These are phyloP conservation scores for Cercospora zeina DNA, from an alignment of 2,329 filamentous ascomycete genomes.

Conservation along the genomic window DNA sequence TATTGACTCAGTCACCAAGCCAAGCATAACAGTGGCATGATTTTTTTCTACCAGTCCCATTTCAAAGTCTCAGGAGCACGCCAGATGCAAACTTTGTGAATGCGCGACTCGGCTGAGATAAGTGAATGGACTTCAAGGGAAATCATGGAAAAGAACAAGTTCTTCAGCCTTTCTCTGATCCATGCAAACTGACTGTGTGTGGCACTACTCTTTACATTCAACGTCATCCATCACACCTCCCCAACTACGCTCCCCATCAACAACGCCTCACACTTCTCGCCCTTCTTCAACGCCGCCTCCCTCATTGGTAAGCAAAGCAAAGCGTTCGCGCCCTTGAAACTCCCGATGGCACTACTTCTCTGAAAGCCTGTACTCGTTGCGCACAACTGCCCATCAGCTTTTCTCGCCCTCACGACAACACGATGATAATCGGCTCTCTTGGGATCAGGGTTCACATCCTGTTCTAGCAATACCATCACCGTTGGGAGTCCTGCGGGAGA, in stretches of 20 bases:
- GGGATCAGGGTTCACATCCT: conserved; percentile 73
- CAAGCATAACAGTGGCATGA: too few species aligned
- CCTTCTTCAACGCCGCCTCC: conserved; percentile 65
- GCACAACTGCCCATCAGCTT: conserved; percentile 63
- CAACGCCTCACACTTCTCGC: conserved; percentile 71
- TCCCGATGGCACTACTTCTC: conserved; percentile 85
- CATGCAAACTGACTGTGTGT: too few species aligned
- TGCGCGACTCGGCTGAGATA: too few species aligned
- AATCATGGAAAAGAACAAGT: too few species aligned
- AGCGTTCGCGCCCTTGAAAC: conserved; percentile 84
- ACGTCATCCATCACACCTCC: not conserved
- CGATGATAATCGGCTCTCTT: conserved; percentile 85
- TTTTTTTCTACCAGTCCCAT: too few species aligned
- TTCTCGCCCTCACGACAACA: conserved; percentile 65
- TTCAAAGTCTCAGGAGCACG: too few species aligned
- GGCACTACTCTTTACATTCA: too few species aligned
- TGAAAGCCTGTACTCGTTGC: conserved; percentile 87
- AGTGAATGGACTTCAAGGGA: too few species aligned
- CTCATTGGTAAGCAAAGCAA: conserved; percentile 72
- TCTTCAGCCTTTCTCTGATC: too few species aligned
- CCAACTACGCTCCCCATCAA: conserved; percentile 63
- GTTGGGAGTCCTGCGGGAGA: conserved; percentile 67
- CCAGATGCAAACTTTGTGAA: too few species aligned
- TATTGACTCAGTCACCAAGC: too few species aligned
- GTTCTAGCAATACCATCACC: conserved; percentile 68